These are phyloP conservation scores for Geosmithia morbida DNA, from an alignment of 2,329 filamentous ascomycete genomes.

Conservation along the genomic window DNA sequence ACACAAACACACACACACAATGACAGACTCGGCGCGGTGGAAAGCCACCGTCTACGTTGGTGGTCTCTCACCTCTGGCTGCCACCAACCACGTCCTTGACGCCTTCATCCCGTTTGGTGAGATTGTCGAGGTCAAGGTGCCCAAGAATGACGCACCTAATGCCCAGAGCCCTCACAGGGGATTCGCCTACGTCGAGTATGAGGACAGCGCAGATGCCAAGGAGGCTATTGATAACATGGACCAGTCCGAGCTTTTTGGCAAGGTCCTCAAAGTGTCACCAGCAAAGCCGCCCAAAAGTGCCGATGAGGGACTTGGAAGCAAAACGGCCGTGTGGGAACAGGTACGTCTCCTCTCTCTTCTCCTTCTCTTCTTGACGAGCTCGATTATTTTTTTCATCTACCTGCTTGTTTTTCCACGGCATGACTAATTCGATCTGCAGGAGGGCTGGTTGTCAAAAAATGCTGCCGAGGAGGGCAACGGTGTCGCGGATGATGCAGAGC, in stretches of 20 bases:
- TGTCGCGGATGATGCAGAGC: constrained; percentile 26
- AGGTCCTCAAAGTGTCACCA: constrained; percentile 79
- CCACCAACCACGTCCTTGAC: constrained; percentile 61
- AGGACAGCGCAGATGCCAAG: constrained; percentile 69
- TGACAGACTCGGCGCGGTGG: constrained; percentile 72
- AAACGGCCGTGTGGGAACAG: constrained; percentile 94
- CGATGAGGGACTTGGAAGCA: constrained; percentile 79
- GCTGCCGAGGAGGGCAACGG: constrained; percentile 65
- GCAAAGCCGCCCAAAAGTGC: constrained; percentile 86
- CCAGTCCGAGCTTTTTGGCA: constrained; percentile 85
- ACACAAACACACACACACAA: constrained; percentile 21
- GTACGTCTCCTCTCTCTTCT: constrained; percentile 31
- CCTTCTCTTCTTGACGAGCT: background rate
- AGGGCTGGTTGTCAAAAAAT: constrained; percentile 84
- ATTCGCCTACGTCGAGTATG: constrained; percentile 94
- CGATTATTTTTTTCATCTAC: too few relatives aligned
- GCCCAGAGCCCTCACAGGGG: constrained; percentile 71
- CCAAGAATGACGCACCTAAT: constrained; percentile 73
- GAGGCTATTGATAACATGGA: constrained; percentile 99
- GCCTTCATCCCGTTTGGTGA: constrained; percentile 96
- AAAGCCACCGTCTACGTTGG: constrained; percentile 91
- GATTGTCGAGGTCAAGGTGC: constrained; percentile 79
- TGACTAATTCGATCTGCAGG: constrained; percentile 33
- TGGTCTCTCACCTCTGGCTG: constrained; percentile 70
- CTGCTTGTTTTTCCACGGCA: background rate